Conservation (phyloP, 805 yeast species). For the Zygosaccharomyces gambellarensis region DNA sequence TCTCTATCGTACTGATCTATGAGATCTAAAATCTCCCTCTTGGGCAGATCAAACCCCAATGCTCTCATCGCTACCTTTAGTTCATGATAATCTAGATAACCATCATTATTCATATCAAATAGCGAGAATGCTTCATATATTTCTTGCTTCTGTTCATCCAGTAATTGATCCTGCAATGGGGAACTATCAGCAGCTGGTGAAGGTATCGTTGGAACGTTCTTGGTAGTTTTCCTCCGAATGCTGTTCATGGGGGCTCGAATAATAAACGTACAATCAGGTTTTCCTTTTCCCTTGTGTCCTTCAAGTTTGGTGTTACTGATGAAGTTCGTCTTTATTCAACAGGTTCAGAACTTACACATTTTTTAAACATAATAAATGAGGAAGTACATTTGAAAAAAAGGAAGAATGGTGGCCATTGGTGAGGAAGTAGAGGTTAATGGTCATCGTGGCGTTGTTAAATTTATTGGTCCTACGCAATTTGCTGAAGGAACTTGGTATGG, state of each 20-base stretch:
- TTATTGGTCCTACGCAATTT: constrained; percentile 51
- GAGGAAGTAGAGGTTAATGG: constrained; percentile 38
- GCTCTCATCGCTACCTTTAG: constrained; percentile 92
- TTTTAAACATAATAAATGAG: too few species aligned
- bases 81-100: constrained; percentile 86
- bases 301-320: constrained; percentile 1
- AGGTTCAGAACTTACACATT: neutral
- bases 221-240: constrained; percentile 13
- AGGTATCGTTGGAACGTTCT: constrained; percentile 11
- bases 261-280: neutral
- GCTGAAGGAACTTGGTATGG: constrained; percentile 77
- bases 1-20: constrained; percentile 79
- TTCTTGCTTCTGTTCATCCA: constrained; percentile 86
- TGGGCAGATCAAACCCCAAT: constrained; percentile 78
- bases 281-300: neutral
- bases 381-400: neutral
- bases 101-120: constrained; percentile 91
- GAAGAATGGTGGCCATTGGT: constrained; percentile 16
- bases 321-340: neutral
- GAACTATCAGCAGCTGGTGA: constrained; percentile 15
- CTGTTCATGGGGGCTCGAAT: constrained; percentile 7
- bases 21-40: constrained; percentile 68
- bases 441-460: constrained; percentile 44
- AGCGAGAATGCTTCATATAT: constrained; percentile 86
- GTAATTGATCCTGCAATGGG: constrained; percentile 47